These are phyloP conservation scores for Trichoderma aggressivum DNA, from an alignment of 2,329 filamentous ascomycete species.

Conservation along the genomic window DNA sequence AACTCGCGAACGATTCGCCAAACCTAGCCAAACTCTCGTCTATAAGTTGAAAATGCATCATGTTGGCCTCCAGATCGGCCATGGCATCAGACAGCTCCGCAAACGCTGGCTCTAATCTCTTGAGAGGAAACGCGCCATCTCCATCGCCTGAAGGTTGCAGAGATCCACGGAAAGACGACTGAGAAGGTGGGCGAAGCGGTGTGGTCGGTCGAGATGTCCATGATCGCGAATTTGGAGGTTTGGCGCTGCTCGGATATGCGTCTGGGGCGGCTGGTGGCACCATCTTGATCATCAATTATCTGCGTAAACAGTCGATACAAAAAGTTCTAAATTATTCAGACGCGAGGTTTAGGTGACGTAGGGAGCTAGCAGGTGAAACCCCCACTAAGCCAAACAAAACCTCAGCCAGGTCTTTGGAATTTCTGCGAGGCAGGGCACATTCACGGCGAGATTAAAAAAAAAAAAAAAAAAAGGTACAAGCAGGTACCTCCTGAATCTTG, in stretches of 20 bases:
- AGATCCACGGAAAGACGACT: constrained; percentile 81
- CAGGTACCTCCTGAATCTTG: neutral
- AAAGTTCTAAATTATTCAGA: neutral
- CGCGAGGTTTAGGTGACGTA: neutral
- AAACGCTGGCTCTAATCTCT: constrained; percentile 82
- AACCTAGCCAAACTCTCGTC: constrained; percentile 92
- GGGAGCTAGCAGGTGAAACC: neutral
- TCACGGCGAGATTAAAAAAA: neutral
- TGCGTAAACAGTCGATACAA: neutral
- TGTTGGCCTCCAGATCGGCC: constrained; percentile 93
- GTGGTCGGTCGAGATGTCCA: constrained; percentile 79
- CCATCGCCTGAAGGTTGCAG: constrained; percentile 42
- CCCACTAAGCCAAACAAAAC: neutral
- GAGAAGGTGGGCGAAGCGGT: constrained; percentile 83
- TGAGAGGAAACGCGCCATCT: constrained; percentile 65
- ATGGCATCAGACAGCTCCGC: constrained; percentile 91
- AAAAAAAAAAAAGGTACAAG: neutral
- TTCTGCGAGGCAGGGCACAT: neutral
- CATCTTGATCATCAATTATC: neutral
- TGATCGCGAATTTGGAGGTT: constrained; percentile 25
- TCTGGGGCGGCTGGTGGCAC: neutral
- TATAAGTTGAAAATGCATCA: constrained; percentile 91
- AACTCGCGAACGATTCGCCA: constrained; percentile 92
- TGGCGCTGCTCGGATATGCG: neutral
- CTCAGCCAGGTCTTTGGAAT: neutral